Conservation (phyloP, 176 grass and related monocot genomes). For the Avena insularis region DNA sequence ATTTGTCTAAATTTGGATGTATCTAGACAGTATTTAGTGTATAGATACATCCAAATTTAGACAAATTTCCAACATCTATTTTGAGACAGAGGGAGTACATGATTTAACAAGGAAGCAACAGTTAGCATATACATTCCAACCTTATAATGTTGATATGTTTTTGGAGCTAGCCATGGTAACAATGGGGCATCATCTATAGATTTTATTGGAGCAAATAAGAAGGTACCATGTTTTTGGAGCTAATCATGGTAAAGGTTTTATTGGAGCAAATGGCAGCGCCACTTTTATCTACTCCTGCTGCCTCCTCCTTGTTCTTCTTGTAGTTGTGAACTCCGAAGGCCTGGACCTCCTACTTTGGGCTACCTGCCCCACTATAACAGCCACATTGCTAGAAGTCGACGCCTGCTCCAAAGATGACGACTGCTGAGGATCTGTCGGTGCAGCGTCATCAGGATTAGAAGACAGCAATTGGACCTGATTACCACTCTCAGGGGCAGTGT, state of each 20-base stretch:
- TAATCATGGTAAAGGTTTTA: constrained; percentile 40
- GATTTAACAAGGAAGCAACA: neutral
- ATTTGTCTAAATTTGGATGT: too few relatives aligned
- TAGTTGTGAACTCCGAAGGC: constrained; percentile 5
- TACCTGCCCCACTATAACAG: constrained; percentile 38
- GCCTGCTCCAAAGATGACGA: constrained; percentile 56
- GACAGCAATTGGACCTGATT: constrained; percentile 13
- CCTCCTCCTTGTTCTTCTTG: constrained; percentile 53
- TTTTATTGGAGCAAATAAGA: constrained; percentile 1
- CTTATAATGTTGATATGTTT: constrained; percentile 26
- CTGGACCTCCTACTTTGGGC: constrained; percentile 36
- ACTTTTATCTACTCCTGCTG: constrained; percentile 38
- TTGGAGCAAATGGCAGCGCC: neutral
- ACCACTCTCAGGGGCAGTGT: neutral
- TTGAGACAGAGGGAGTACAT: neutral
- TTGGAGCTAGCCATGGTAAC: constrained; percentile 19
- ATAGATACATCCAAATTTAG: too few relatives aligned
- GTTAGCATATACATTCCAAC: constrained; percentile 29
- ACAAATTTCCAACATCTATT: too few relatives aligned
- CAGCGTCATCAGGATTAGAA: neutral
- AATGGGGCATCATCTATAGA: neutral
- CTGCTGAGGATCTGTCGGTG: neutral
- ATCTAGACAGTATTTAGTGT: too few relatives aligned
- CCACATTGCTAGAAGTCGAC: constrained; percentile 53
- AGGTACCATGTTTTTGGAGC: neutral